Base-by-base conservation (phyloP, 192 early-diverging fungal species). In the Gamsiella multidivaricata region DNA sequence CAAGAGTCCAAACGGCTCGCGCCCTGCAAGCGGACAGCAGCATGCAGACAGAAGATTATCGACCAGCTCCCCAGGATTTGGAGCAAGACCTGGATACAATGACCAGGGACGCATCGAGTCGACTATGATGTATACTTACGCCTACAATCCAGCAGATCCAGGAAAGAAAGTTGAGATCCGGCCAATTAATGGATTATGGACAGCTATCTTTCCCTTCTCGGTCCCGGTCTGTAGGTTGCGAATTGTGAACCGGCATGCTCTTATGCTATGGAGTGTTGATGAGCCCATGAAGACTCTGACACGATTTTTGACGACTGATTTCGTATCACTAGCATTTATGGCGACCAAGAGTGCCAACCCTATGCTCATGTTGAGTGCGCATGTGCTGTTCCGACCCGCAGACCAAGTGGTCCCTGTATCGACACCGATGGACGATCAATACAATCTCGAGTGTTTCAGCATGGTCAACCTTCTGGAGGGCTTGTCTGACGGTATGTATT, bases 191-290 rank as follows among this genome's bases (percentile, higher is more conserved):
- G 74, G 79, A 20, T 47, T 69, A 3, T 83, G 81, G 72, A 81
- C 71, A 17, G 84, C 84, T 32, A 69, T 87, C 28, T 80, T 83
- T 37, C 88, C 84, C 1, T 70, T 89, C 32, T 59, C 72, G 26
- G 70, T 89, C 15, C 88, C 88, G 33, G 83, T 89, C 31, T 85
- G 88, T 89, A 83, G 80, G 85, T 69, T 37, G 17, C 2, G 56
- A 57, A 8, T 26, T 29, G 26, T 5, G n/a, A n/a, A n/a, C n/a
- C n/a, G n/a, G n/a, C n/a, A n/a, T n/a, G n/a, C n/a, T n/a, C n/a
- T n/a, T n/a, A n/a, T n/a, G n/a, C n/a, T n/a, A n/a, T n/a, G n/a
- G n/a, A n/a, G n/a, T n/a, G n/a, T n/a, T n/a, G n/a, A n/a, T n/a
- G n/a, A n/a, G n/a, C n/a, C n/a, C n/a, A n/a, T n/a, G n/a, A n/a